Conservation (phyloP, 805 yeast genomes). For the Lipomyces yamadae region DNA sequence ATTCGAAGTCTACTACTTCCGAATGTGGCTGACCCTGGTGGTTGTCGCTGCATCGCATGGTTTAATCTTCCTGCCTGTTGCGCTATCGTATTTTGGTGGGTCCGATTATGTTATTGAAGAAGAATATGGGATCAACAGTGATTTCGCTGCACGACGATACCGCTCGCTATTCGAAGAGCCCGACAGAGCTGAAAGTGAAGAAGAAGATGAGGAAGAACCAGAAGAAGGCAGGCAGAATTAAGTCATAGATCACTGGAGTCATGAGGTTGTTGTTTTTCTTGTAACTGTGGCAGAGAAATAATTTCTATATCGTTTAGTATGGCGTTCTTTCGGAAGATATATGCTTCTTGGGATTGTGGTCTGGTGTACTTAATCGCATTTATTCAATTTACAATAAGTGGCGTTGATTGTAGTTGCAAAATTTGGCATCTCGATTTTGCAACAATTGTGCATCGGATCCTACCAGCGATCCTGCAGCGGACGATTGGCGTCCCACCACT, state of each 20-base stretch:
- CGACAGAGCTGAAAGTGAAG: slow-evolving; percentile 15
- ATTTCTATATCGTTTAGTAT: background rate
- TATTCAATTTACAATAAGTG: too few relatives aligned
- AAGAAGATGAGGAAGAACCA: background rate
- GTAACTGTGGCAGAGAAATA: background rate
- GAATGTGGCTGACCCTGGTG: slow-evolving; percentile 90
- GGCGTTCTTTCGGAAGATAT: background rate
- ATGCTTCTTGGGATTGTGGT: too few relatives aligned
- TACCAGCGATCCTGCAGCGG: too few relatives aligned
- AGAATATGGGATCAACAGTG: slow-evolving; percentile 34
- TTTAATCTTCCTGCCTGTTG: slow-evolving; percentile 75
- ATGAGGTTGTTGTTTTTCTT: background rate
- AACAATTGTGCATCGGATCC: too few relatives aligned
- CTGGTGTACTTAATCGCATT: too few relatives aligned
- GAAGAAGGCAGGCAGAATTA: background rate
- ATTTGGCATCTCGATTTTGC: too few relatives aligned
- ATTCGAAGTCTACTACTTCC: slow-evolving; percentile 87
- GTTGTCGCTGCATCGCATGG: slow-evolving; percentile 79
- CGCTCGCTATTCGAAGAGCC: slow-evolving; percentile 13
- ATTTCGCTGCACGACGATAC: slow-evolving; percentile 8
- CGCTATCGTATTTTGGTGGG: slow-evolving; percentile 69
- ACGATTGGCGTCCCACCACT: too few relatives aligned
- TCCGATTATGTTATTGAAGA: slow-evolving; percentile 52
- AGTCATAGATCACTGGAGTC: too few relatives aligned
- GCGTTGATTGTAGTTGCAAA: too few relatives aligned